A percentile compares a stretch with the other conserved stretches of the same genome.
Evolutionary conservation across 2,329 filamentous ascomycete species (phyloP).

Genomic region (Aspergillus spinulosporus): DNA sequence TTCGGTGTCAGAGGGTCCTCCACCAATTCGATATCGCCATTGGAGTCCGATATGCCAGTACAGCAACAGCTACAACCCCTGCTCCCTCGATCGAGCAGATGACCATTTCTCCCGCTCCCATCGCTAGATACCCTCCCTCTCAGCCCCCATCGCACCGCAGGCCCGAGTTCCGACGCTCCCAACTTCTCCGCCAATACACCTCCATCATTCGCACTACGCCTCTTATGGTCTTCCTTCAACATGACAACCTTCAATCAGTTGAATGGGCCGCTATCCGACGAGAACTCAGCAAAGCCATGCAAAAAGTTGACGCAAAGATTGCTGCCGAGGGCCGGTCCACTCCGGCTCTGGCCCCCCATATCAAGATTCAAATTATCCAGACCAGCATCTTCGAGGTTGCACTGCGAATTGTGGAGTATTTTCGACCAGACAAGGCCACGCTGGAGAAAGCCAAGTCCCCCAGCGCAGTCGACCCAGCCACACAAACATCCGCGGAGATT

Average conservation of each 20-base stretch:
- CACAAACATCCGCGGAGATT: conserved; percentile 36
- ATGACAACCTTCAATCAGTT: conserved; percentile 71
- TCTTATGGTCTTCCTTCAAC: conserved; percentile 81
- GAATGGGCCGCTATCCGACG: conserved; percentile 74
- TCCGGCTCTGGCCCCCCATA: conserved; percentile 53
- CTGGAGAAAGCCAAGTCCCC: conserved; percentile 3
- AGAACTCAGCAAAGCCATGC: conserved; percentile 63
- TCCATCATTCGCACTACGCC: conserved; percentile 83
- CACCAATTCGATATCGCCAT: conserved; percentile 41
- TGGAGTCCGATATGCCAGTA: conserved; percentile 42
- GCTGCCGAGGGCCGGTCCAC: conserved; percentile 54
- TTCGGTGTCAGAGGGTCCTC: conserved; percentile 38
- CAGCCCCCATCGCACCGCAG: conserved; percentile 88
- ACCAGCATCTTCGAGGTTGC: conserved; percentile 87
- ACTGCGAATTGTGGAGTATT: conserved; percentile 83
- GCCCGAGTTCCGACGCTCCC: conserved; percentile 83
- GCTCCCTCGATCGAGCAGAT: conserved; percentile 55
- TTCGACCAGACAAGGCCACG: conserved; percentile 52
- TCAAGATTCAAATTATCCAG: conserved; percentile 81
- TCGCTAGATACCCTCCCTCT: conserved; percentile 58
- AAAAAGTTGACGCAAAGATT: conserved; percentile 67
- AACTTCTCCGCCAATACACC: conserved; percentile 82
- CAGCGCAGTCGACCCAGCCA: conserved; percentile 18
- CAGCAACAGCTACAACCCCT: conserved; percentile 48
- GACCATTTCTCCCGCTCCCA: conserved; percentile 43